Percentiles rank a stretch among this genome's conserved stretches.
Evolutionary conservation across 1,284 basidiomycete genomes (phyloP).

Genomic region (Leccinum pachyderme): DNA sequence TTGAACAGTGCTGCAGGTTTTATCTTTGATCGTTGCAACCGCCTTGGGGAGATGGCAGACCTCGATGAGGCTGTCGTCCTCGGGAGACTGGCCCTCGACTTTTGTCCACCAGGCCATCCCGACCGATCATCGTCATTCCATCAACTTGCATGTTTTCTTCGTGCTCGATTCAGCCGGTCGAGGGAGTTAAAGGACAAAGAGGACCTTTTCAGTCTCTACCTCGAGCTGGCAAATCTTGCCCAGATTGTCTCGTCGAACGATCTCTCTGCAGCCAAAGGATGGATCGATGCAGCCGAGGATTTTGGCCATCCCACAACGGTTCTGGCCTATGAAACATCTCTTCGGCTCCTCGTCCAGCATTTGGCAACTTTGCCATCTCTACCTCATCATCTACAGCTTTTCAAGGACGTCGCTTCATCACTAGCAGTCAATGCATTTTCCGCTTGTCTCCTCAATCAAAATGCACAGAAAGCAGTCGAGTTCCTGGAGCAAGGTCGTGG

Average conservation of each 20-base stretch:
- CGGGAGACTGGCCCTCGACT: background rate
- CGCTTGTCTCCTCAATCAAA: background rate
- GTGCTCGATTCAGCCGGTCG: background rate
- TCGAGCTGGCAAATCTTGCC: background rate
- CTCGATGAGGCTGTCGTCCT: background rate
- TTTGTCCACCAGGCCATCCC: background rate
- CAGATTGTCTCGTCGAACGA: background rate
- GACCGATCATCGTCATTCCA: background rate
- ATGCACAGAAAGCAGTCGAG: background rate
- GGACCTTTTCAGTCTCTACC: background rate
- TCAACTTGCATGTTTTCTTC: background rate
- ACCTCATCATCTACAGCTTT: background rate
- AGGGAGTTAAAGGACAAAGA: background rate
- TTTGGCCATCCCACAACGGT: background rate
- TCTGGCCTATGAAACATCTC: background rate
- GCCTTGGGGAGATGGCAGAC: background rate
- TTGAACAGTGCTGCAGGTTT: no score
- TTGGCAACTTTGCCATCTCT: background rate
- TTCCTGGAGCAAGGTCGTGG: background rate
- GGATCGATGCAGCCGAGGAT: background rate
- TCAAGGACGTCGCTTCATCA: background rate
- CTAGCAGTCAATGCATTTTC: background rate
- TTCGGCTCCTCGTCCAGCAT: background rate
- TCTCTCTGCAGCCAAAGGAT: background rate
- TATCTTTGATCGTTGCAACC: background rate